Conservation (phyloP, 2,329 filamentous ascomycete genomes). For the Colletotrichum higginsianum region DNA sequence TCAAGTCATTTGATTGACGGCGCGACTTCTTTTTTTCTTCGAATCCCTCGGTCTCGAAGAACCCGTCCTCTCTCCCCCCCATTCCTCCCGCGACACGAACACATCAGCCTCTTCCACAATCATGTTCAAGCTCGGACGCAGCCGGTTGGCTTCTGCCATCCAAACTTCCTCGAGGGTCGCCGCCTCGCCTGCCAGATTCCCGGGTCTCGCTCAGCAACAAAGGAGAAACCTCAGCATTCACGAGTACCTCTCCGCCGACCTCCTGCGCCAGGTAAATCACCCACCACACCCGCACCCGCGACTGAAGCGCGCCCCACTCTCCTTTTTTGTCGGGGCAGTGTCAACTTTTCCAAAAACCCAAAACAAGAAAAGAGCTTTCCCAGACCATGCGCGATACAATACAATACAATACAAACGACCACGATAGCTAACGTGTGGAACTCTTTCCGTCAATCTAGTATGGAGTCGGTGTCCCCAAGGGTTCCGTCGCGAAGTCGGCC, state of each 20-base stretch:
- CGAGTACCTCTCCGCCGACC: constrained; percentile 96
- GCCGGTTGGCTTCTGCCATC: constrained; percentile 82
- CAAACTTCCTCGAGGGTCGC: constrained; percentile 72
- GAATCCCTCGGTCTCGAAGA: constrained; percentile 7
- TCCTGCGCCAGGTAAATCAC: constrained; percentile 78
- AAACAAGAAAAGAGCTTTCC: constrained; percentile 19
- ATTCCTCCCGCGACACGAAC: constrained; percentile 24
- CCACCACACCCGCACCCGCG: constrained; percentile 14
- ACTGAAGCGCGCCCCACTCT: constrained; percentile 31
- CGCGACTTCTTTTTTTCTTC: constrained; percentile 18
- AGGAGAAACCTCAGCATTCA: constrained; percentile 94
- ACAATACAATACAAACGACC: background rate
- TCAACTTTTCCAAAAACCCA: constrained; percentile 3
- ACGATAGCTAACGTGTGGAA: constrained; percentile 33
- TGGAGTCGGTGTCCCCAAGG: constrained; percentile 93
- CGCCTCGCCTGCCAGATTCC: constrained; percentile 67
- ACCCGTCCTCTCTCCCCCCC: background rate
- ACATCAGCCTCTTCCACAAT: constrained; percentile 49
- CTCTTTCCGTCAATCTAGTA: constrained; percentile 71
- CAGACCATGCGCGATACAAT: background rate
- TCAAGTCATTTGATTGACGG: constrained; percentile 30
- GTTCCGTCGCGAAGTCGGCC: constrained; percentile 84
- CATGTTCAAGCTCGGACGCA: constrained; percentile 93
- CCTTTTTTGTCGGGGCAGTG: constrained; percentile 36
- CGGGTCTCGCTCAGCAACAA: constrained; percentile 81